A percentile compares a stretch with the other conserved stretches of the same genome.
phyloP scores from a whole-genome alignment of 352 stramenopile species.

The Globisporangium abappressorium region DNA sequence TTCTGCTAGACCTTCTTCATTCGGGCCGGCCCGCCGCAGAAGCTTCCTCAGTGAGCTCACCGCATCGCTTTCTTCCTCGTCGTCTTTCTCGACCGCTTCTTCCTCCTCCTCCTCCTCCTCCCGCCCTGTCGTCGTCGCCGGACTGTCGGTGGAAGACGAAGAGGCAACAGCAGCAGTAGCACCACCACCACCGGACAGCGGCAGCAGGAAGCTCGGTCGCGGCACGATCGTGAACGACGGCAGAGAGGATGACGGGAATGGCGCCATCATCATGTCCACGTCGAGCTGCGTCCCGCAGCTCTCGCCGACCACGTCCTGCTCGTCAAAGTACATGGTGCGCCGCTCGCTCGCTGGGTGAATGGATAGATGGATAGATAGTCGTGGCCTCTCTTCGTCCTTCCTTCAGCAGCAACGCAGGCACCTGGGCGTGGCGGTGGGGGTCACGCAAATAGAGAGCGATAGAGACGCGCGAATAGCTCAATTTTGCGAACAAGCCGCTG shows the following conservation, averaged over 20 bases:
- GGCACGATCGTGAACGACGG: constrained; percentile 4
- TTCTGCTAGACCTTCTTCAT: background rate
- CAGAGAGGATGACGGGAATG: background rate
- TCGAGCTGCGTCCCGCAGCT: constrained; percentile 30
- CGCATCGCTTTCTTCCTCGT: background rate
- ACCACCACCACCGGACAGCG: background rate
- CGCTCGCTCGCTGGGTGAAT: background rate
- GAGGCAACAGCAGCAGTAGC: background rate
- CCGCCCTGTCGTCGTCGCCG: background rate
- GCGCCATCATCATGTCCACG: constrained; percentile 11
- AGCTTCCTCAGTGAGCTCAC: background rate
- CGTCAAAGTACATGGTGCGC: constrained; percentile 31
- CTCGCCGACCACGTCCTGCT: constrained; percentile 30
- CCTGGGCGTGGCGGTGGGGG: background rate
- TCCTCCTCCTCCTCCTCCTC: background rate
- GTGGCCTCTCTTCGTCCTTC: background rate
- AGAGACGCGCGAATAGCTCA: background rate
- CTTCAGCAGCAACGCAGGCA: background rate
- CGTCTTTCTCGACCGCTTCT: background rate
- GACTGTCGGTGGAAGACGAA: background rate
- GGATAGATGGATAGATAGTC: no score
- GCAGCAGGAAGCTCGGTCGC: constrained; percentile 2
- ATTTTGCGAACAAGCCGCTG: background rate
- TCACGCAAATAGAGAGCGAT: constrained; percentile 4
- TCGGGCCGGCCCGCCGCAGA: background rate